Evolutionary conservation across 805 yeast species (phyloP), one percentile per base, ranked within the genome.

Genomic region (Gaillardinia entomophila): DNA sequence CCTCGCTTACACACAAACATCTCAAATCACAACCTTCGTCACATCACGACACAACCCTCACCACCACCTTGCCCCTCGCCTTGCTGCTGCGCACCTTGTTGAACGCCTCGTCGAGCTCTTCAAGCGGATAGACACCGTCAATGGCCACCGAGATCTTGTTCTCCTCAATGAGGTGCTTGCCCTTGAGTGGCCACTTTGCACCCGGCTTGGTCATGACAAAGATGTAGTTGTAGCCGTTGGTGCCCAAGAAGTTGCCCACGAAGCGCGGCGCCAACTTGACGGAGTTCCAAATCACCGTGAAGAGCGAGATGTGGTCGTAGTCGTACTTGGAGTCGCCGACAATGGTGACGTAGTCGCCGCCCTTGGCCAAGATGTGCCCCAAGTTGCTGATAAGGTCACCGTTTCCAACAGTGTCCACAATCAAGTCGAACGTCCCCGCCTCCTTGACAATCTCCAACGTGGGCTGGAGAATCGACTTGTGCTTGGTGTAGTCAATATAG

Each of bases 61-160:
- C 34, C n/a, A 86, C 71, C 30, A 82, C 61, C 53, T 85, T 86
- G 24, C 95, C 96, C 35, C 68, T 73, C 6, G 80, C 77, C 30
- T 51, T 60, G 35, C 74, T 70, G 20, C 65, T 51, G 6, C 51
- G 51, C 18, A 81, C 49, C 40, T 60, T 60, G 6, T 71, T 70
- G 28, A 72, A 51, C 1, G 87, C 92, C 6, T 60, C 49, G 29
- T 66, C 40, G 40, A 51, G 73, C 12, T 81, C 71, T 2, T 60
- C 68, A 40, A 79, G 67, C 12, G 63, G 49, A 38, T 60, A 68
- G 22, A 68, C 69, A 4, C 79, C 65, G 47, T 82, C 90, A 29
- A 83, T 62, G 5, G 61, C 51, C 4, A 77, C 59, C 30, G 56
- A 51, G 33, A 75, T 45, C 11, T 63, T 50, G 2, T 73, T 75